Evolutionary conservation across 441 rosid genomes (phyloP), one percentile per base, ranked within the genome.

Genomic region (Erodium texanum): DNA sequence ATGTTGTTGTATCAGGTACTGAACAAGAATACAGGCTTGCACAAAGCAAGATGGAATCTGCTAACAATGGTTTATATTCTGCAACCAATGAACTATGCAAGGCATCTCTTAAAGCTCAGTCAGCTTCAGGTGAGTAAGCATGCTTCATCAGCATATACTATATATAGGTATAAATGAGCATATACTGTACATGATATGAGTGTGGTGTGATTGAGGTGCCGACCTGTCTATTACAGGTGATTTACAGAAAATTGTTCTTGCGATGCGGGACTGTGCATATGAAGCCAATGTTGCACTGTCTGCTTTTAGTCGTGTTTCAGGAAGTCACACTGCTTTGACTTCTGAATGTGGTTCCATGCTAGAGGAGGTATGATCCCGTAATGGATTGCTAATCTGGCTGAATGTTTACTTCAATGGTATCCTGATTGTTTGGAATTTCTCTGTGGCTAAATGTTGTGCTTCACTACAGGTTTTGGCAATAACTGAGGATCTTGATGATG

Each of bases 291-390:
- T 83, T 76, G 88, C 93, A 24, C 77, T 89, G 65, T 83, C 96
- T 80, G 76, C 96, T 71, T 94, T 85, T 84, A 77, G 82, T 77
- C 92, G 79, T 73, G 83, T 92, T 68, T 86, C 92, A 59, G 92
- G 87, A 81, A 83, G 88, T 70, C 91, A 89, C 76, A 88, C 99
- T 75, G 93, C 96, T 77, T 85, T 94, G 83, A 94, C 99, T 75
- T 82, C 96, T 48, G 99, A 91, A 81, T 82, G 96, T 74, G 96
- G 97, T 77, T 89, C 96, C 76, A 92, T 94, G 99, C 96, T 94
- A 65, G 93, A 94, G 78, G 99, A 94, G 97, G 99, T 93, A 81
- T 73, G 69, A 41, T 65, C 64, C 36, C 8, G 48, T 11, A 41
- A 10, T 41, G 48, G 48, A 48, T 48, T 48, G 56, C 56, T 48